Conservation (phyloP, 2,329 filamentous ascomycete species). For the Fusarium sp. region DNA sequence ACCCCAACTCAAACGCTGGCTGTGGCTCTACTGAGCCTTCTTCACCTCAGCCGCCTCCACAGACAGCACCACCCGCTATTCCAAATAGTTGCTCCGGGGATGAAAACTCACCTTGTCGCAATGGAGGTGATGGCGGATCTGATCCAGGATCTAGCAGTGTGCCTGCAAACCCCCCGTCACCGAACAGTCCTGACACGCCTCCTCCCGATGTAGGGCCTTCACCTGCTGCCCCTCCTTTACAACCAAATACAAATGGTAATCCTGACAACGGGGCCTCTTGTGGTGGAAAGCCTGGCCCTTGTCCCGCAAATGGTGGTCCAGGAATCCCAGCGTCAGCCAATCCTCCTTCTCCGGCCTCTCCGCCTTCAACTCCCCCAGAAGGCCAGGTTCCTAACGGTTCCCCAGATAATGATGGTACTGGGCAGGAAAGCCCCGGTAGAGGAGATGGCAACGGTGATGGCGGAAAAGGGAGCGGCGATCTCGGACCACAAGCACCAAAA, state of each 20-base stretch:
- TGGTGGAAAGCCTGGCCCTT: background rate
- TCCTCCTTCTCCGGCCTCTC: background rate
- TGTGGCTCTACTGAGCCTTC: background rate
- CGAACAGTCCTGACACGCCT: background rate
- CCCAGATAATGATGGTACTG: background rate
- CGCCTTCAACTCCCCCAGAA: background rate
- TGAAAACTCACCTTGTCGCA: background rate
- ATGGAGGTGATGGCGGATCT: background rate
- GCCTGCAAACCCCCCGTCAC: background rate
- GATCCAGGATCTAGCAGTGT: background rate
- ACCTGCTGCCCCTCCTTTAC: background rate
- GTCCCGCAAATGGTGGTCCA: background rate
- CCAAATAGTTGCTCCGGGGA: background rate
- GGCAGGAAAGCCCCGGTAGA: background rate
- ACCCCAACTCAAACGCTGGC: background rate
- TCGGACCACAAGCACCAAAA: background rate
- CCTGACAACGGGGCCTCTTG: background rate
- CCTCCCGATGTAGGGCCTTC: background rate
- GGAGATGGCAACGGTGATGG: background rate
- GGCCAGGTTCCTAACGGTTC: background rate
- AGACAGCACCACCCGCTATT: background rate
- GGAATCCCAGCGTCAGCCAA: background rate
- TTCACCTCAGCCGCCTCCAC: background rate
- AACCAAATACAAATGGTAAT: background rate
- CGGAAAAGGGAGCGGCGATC: background rate